Evolutionary conservation across 768 basidiomycete genomes (phyloP).

Genomic region (Pisolithus sp.): DNA sequence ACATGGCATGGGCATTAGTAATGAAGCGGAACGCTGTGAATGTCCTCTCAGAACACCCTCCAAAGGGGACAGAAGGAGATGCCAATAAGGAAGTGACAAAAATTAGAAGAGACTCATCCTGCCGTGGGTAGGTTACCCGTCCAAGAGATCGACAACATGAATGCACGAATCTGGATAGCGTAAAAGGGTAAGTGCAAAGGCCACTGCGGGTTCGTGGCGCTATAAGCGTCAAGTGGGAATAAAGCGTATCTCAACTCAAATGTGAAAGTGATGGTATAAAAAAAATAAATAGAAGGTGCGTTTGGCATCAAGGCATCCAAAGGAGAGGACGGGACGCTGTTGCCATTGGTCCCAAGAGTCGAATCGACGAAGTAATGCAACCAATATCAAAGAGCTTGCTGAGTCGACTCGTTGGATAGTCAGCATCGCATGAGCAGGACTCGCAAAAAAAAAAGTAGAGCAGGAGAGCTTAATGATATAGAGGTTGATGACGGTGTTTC

Average conservation of each 20-base stretch:
- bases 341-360: not conserved
- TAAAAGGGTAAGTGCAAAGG: not conserved
- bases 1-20: not conserved
- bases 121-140: not conserved
- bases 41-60: not conserved
- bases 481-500: constrained; percentile 7
- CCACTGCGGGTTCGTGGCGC: not conserved
- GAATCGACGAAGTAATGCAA: constrained; percentile 1
- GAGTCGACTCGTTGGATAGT: not conserved
- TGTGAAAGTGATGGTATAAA: constrained; percentile 12
- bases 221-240: not conserved
- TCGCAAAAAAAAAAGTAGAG: not conserved
- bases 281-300: constrained; percentile 20
- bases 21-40: not conserved
- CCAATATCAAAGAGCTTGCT: too few species aligned
- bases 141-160: not conserved
- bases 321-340: constrained; percentile 24
- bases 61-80: not conserved
- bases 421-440: not conserved
- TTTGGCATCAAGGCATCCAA: constrained; percentile 18
- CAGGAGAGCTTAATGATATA: constrained; percentile 6
- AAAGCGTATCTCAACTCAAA: constrained; percentile 10
- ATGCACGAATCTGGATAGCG: not conserved
- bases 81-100: not conserved
- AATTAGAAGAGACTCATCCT: not conserved